phyloP scores from a whole-genome alignment of 768 basidiomycete species.

The Saitozyma sp. region DNA sequence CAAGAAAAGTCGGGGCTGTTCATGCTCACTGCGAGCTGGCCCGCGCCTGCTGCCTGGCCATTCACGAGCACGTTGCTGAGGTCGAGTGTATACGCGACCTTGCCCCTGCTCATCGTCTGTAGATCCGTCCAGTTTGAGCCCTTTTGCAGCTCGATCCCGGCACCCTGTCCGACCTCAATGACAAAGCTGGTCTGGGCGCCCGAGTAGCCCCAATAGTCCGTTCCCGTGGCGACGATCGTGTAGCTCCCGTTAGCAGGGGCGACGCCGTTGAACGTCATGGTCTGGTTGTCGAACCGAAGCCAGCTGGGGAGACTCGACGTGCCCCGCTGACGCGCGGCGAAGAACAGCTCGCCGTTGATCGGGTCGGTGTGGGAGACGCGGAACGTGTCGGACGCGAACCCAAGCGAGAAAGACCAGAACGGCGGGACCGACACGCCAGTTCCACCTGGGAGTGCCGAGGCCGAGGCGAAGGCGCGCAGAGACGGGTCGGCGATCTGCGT shows the following conservation, averaged over 20 bases:
- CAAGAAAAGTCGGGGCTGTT: conserved; percentile 61
- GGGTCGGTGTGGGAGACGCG: conserved; percentile 53
- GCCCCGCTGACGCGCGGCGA: conserved; percentile 66
- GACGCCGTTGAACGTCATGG: conserved; percentile 78
- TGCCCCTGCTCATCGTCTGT: conserved; percentile 66
- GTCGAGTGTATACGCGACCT: conserved; percentile 58
- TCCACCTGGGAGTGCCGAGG: conserved; percentile 38
- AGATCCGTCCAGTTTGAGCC: conserved; percentile 53
- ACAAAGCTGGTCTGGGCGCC: conserved; percentile 66
- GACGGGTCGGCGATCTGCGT: conserved; percentile 68
- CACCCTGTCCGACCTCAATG: conserved; percentile 52
- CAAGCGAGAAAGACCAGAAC: conserved; percentile 87
- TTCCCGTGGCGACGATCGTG: conserved; percentile 65
- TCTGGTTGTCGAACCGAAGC: conserved; percentile 69
- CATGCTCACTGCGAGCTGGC: conserved; percentile 64
- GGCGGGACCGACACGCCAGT: conserved; percentile 70
- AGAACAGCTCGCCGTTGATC: conserved; percentile 57
- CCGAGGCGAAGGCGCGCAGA: conserved; percentile 55
- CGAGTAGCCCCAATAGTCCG: conserved; percentile 75
- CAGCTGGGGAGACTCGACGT: conserved; percentile 72
- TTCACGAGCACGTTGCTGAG: conserved; percentile 60
- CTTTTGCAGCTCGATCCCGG: conserved; percentile 32
- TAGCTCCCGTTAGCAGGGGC: conserved; percentile 60
- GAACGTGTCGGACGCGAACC: conserved; percentile 72
- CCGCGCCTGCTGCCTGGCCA: conserved; percentile 60